These are phyloP conservation scores for Triticum monococcum DNA, from an alignment of 176 grass and related monocot genomes.

Conservation along the genomic window DNA sequence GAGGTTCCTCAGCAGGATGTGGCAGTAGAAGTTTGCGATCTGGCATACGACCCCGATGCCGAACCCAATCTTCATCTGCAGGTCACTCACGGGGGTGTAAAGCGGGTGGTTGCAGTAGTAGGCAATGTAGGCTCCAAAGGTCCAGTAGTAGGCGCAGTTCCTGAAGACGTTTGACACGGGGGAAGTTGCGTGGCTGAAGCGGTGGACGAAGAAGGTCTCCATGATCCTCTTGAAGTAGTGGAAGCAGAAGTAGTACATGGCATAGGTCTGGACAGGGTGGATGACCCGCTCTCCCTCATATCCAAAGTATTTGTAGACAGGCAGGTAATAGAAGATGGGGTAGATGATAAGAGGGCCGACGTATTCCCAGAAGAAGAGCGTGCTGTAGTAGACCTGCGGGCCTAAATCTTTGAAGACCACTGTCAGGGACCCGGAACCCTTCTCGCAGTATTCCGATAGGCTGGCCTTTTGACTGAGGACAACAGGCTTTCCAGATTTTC, in stretches of 20 bases:
- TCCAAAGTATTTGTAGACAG: conserved; percentile 82
- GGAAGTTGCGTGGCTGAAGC: conserved; percentile 94
- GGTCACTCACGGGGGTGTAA: conserved; percentile 76
- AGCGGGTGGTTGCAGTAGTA: conserved; percentile 92
- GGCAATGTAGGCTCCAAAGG: conserved; percentile 81
- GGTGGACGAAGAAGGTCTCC: conserved; percentile 93
- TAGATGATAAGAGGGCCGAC: conserved; percentile 84
- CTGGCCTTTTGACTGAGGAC: conserved; percentile 68
- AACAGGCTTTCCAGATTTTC: conserved; percentile 55
- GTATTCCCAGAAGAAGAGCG: conserved; percentile 95
- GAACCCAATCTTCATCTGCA: conserved; percentile 94
- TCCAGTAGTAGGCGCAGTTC: conserved; percentile 98
- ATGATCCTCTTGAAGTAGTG: conserved; percentile 97
- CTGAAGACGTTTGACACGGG: conserved; percentile 85
- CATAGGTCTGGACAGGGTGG: conserved; percentile 84
- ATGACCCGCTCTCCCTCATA: conserved; percentile 62
- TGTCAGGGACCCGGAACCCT: conserved; percentile 59
- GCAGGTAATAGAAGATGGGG: conserved; percentile 87
- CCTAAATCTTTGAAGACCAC: conserved; percentile 96
- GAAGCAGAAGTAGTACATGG: conserved; percentile 91
- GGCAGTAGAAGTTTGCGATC: conserved; percentile 90
- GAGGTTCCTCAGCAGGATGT: conserved; percentile 88
- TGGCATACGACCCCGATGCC: conserved; percentile 77
- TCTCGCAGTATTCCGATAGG: conserved; percentile 75
- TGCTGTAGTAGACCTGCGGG: conserved; percentile 71